Percentiles rank a stretch among this genome's conserved stretches.
Evolutionary conservation across 495 filamentous ascomycete species (phyloP).

Genomic region (Symbiotaphrina buchneri): DNA sequence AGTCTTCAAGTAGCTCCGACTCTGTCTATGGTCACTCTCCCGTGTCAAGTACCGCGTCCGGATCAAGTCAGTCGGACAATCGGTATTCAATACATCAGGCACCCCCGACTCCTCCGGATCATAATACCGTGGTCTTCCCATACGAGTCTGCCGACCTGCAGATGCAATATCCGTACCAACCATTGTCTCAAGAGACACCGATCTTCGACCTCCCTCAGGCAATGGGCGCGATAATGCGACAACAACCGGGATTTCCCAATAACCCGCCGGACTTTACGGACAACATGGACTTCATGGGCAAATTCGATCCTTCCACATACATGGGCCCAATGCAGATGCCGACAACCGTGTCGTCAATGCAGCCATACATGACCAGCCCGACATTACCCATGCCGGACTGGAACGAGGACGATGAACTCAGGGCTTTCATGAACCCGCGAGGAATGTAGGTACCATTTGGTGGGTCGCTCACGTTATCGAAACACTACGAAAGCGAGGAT

Average conservation of each 20-base stretch:
- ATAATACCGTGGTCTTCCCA: background rate
- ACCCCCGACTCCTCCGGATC: background rate
- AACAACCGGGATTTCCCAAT: background rate
- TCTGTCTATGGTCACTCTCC: conserved; percentile 16
- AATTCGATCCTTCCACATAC: background rate
- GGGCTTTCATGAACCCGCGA: background rate
- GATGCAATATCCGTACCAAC: too few species aligned
- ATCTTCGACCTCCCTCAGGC: background rate
- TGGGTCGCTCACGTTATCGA: too few species aligned
- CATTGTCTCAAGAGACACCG: background rate
- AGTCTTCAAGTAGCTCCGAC: conserved; percentile 31
- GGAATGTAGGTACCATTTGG: too few species aligned
- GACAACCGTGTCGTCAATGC: background rate
- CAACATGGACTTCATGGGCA: background rate
- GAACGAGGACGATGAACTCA: background rate
- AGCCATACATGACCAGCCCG: background rate
- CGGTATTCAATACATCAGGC: background rate
- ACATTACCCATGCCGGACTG: background rate
- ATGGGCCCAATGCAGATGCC: background rate
- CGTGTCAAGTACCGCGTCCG: background rate
- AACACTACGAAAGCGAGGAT: too few species aligned
- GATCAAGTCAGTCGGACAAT: background rate
- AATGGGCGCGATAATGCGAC: background rate
- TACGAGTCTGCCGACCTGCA: background rate
- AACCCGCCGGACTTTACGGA: background rate